These are phyloP conservation scores for Phytophthora rubi DNA, from an alignment of 352 stramenopile species.

Conservation along the genomic window DNA sequence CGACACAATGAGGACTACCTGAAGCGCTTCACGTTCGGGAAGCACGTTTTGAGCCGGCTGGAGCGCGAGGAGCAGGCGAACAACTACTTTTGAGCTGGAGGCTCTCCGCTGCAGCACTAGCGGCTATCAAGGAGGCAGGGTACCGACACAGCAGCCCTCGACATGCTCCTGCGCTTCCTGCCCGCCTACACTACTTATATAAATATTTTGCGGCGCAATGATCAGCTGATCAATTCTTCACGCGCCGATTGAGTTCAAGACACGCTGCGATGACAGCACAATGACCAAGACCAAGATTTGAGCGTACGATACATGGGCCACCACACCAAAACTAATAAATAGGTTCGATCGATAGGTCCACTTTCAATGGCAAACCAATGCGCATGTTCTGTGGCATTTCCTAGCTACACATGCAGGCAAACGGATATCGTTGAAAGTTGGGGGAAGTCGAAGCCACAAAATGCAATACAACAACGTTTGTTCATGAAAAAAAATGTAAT, in stretches of 20 bases:
- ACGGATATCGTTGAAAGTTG: background rate
- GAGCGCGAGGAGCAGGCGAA: conserved; percentile 42
- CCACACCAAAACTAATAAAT: conserved; percentile 41
- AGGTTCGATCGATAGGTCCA: conserved; percentile 28
- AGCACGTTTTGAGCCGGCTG: conserved; percentile 89
- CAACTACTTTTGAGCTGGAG: conserved; percentile 40
- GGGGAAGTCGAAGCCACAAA: background rate
- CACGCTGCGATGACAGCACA: conserved; percentile 29
- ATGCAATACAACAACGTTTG: background rate
- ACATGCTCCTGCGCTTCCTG: conserved; percentile 37
- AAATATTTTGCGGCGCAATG: conserved; percentile 48
- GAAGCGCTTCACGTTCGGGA: conserved; percentile 93
- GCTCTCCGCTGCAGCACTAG: conserved; percentile 13
- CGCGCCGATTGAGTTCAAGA: conserved; percentile 38
- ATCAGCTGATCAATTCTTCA: conserved; percentile 22
- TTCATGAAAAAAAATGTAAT: background rate
- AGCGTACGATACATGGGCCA: conserved; percentile 45
- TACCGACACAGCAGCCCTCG: conserved; percentile 29
- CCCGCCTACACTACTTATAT: conserved; percentile 45
- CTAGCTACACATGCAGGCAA: background rate
- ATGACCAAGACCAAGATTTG: conserved; percentile 36
- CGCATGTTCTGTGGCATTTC: background rate
- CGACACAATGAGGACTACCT: conserved; percentile 90
- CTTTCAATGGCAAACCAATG: conserved; percentile 17
- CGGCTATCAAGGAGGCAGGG: conserved; percentile 25